Conservation (phyloP, 2,329 filamentous ascomycete genomes). For the Tolypocladium tundrense region DNA sequence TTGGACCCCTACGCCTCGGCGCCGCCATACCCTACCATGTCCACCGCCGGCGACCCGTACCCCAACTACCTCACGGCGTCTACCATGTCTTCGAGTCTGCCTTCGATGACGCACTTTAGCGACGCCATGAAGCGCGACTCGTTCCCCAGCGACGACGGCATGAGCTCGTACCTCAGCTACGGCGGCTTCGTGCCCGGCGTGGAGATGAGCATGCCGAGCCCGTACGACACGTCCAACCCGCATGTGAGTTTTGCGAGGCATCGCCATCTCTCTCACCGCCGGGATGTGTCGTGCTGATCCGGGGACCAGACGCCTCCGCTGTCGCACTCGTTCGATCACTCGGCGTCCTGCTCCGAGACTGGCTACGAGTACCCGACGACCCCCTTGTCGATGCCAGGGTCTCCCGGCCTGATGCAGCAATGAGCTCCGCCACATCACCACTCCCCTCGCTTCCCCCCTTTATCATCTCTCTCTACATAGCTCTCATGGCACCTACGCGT, state of each 20-base stretch:
- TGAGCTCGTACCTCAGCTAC: slow-evolving; percentile 60
- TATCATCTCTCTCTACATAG: not conserved
- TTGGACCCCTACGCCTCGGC: slow-evolving; percentile 49
- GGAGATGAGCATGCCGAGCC: slow-evolving; percentile 48
- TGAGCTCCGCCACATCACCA: slow-evolving; percentile 1
- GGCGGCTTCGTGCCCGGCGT: slow-evolving; percentile 49
- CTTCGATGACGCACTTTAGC: slow-evolving; percentile 53
- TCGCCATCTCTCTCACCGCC: slow-evolving; percentile 24
- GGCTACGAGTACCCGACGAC: slow-evolving; percentile 59
- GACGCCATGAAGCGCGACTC: slow-evolving; percentile 58
- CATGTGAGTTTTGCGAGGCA: slow-evolving; percentile 56
- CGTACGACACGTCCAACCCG: slow-evolving; percentile 59
- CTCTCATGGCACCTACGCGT: not conserved
- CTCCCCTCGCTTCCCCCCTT: not conserved
- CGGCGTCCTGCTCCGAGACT: slow-evolving; percentile 50
- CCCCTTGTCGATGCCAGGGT: slow-evolving; percentile 62
- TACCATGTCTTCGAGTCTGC: slow-evolving; percentile 49
- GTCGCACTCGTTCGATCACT: slow-evolving; percentile 63
- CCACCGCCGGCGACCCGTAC: slow-evolving; percentile 38
- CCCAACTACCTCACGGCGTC: slow-evolving; percentile 40
- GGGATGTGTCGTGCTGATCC: slow-evolving; percentile 38
- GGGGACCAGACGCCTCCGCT: slow-evolving; percentile 62
- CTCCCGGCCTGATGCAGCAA: slow-evolving; percentile 42
- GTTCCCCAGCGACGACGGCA: slow-evolving; percentile 45
- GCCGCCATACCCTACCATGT: slow-evolving; percentile 40